Conservation (phyloP, 345 rosid genomes). For the Carallia pectinifolia region DNA sequence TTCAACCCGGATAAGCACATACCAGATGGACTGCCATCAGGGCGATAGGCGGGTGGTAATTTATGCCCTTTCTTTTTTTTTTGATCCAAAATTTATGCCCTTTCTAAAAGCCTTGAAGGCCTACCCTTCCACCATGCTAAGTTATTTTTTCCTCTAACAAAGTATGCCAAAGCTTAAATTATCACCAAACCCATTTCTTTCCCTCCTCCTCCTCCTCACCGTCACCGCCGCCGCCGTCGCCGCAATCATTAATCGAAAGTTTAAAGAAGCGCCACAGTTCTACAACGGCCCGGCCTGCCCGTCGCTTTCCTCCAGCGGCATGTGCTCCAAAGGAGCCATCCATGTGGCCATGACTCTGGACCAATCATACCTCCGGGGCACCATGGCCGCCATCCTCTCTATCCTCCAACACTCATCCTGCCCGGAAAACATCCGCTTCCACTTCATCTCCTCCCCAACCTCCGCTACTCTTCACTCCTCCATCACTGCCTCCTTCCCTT, state of each 20-base stretch:
- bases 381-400: slow-evolving; percentile 35
- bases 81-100: too few relatives aligned
- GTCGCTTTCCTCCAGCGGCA: slow-evolving; percentile 7
- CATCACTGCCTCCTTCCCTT: slow-evolving; percentile 39
- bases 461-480: slow-evolving; percentile 28
- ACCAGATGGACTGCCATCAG: too few relatives aligned
- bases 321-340: slow-evolving; percentile 21
- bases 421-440: slow-evolving; percentile 40
- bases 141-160: not conserved
- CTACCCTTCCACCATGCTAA: not conserved
- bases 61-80: too few relatives aligned
- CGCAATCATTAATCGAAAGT: not conserved
- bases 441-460: slow-evolving; percentile 31
- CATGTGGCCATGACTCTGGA: slow-evolving; percentile 43
- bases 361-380: slow-evolving; percentile 37
- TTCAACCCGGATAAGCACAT: too few relatives aligned
- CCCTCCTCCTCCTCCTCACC: not conserved
- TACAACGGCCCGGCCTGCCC: slow-evolving; percentile 28
- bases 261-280: slow-evolving; percentile 34
- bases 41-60: too few relatives aligned
- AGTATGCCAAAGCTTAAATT: slow-evolving; percentile 3
- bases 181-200: not conserved
- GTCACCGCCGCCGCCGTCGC: not conserved
- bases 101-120: not conserved
- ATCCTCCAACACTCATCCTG: slow-evolving; percentile 46